Conservation (phyloP, 2,329 filamentous ascomycete genomes). For the Claviceps maximensis region DNA sequence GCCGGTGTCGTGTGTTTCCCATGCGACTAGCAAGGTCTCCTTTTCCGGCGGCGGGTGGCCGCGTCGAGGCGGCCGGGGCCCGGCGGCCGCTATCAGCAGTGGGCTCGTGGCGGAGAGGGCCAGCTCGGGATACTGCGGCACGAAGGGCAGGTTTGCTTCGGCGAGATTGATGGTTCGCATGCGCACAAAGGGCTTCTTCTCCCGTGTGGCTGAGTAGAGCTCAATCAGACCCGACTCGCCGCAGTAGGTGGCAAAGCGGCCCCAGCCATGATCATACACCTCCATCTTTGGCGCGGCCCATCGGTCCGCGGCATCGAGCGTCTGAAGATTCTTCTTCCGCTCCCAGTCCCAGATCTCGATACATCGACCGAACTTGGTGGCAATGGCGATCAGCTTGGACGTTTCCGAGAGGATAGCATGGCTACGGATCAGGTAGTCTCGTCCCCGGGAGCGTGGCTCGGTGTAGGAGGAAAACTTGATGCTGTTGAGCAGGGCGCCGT, state of each 20-base stretch:
- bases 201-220: constrained; percentile 18
- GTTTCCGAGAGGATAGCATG: constrained; percentile 28
- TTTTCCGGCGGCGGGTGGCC: constrained; percentile 24
- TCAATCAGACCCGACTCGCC: constrained; percentile 19
- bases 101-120: constrained; percentile 26
- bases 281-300: constrained; percentile 25
- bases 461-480: constrained; percentile 28
- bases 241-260: constrained; percentile 22
- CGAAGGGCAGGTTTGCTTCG: constrained; percentile 21
- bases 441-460: constrained; percentile 23
- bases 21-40: constrained; percentile 25
- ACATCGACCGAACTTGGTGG: constrained; percentile 25
- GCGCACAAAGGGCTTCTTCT: constrained; percentile 25
- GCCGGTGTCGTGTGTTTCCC: constrained; percentile 21
- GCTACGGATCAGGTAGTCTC: constrained; percentile 30
- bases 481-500: constrained; percentile 55
- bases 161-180: constrained; percentile 22
- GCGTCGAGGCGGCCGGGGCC: constrained; percentile 24
- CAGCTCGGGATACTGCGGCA: constrained; percentile 26
- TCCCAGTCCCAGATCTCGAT: constrained; percentile 28
- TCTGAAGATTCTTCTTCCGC: constrained; percentile 25
- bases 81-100: constrained; percentile 24
- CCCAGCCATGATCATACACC: constrained; percentile 19
- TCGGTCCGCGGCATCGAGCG: constrained; percentile 23
- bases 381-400: constrained; percentile 23